phyloP scores from a whole-genome alignment of 371 early-diverging fungal genomes.

The Mortierella sp. region DNA sequence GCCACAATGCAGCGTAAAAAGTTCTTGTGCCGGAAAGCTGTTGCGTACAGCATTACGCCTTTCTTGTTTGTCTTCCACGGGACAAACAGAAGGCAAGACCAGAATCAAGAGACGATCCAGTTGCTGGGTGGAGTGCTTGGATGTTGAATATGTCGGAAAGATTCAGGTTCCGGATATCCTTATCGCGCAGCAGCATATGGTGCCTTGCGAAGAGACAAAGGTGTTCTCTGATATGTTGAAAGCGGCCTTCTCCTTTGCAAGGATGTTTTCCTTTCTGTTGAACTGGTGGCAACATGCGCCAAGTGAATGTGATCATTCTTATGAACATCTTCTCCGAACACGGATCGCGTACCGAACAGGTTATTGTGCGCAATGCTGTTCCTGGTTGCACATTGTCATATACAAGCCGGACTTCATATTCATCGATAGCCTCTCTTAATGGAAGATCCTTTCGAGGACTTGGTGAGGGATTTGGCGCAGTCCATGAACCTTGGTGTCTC shows the following conservation, averaged over 20 bases:
- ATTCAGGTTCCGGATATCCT: slow-evolving; percentile 29
- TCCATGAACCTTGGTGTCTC: neutral
- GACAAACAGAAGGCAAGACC: slow-evolving; percentile 19
- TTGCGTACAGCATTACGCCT: slow-evolving; percentile 18
- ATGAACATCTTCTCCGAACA: slow-evolving; percentile 17
- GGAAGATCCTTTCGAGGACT: slow-evolving; percentile 16
- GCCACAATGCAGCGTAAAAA: slow-evolving; percentile 20
- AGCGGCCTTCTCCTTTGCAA: slow-evolving; percentile 3
- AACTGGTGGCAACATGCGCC: slow-evolving; percentile 7
- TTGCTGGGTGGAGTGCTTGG: neutral
- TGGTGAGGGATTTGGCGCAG: slow-evolving; percentile 15
- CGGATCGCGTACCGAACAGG: slow-evolving; percentile 15
- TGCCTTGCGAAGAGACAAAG: slow-evolving; percentile 25
- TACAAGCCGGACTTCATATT: slow-evolving; percentile 6
- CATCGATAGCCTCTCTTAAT: slow-evolving; percentile 3
- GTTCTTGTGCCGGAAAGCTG: slow-evolving; percentile 23
- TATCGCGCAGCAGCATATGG: slow-evolving; percentile 34
- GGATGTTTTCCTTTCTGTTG: slow-evolving; percentile 4
- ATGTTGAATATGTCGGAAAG: slow-evolving; percentile 18
- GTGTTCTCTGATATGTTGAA: slow-evolving; percentile 17
- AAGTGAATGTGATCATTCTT: slow-evolving; percentile 13
- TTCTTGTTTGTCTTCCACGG: slow-evolving; percentile 30
- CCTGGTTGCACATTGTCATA: slow-evolving; percentile 9
- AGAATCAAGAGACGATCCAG: slow-evolving; percentile 12
- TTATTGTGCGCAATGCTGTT: slow-evolving; percentile 7